Evolutionary conservation across 176 grass and related monocot species (phyloP).

Genomic region (Cymbopogon citratus): DNA sequence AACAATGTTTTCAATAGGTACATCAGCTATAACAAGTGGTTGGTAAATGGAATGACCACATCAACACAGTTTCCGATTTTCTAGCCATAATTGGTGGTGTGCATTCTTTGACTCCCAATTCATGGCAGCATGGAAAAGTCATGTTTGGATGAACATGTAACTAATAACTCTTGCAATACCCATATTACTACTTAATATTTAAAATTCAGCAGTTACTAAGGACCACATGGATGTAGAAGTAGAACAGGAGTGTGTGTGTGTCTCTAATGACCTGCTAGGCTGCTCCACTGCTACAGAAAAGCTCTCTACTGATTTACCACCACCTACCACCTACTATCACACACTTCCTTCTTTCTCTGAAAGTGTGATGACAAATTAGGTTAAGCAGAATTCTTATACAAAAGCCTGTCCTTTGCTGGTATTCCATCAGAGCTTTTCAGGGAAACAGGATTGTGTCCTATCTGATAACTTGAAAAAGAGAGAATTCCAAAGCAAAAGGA

Average conservation of each 20-base stretch:
- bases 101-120: neutral
- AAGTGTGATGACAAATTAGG: neutral
- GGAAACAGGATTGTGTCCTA: neutral
- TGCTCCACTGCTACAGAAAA: neutral
- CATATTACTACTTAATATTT: conserved; percentile 5
- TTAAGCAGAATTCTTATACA: neutral
- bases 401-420: neutral
- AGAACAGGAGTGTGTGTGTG: neutral
- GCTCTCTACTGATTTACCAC: neutral
- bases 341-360: neutral
- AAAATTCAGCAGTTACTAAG: neutral
- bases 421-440: neutral
- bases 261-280: neutral
- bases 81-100: neutral
- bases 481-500: neutral
- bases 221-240: neutral
- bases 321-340: neutral
- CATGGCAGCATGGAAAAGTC: neutral
- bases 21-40: neutral
- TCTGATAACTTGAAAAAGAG: neutral
- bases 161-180: conserved; percentile 3
- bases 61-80: neutral
- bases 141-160: neutral
- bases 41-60: neutral
- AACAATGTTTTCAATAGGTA: conserved; percentile 3